These are phyloP conservation scores for Scleromitrula shiraiana DNA, from an alignment of 2,329 filamentous ascomycete genomes.

Conservation along the genomic window DNA sequence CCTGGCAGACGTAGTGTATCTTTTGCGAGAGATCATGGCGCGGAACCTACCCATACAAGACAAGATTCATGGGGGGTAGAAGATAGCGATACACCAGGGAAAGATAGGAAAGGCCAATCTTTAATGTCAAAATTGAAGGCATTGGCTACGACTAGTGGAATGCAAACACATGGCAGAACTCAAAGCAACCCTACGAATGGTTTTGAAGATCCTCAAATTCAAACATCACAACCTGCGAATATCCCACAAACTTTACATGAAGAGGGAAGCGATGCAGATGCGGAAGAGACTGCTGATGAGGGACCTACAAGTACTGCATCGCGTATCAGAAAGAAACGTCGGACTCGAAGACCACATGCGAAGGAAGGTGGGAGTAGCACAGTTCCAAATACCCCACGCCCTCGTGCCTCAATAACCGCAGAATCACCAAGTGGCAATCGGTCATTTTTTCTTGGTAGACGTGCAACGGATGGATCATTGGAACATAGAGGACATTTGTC, in stretches of 20 bases:
- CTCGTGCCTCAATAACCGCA: slow-evolving; percentile 19
- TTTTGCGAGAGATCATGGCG: slow-evolving; percentile 49
- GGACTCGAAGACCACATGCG: slow-evolving; percentile 50
- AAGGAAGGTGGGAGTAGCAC: slow-evolving; percentile 50
- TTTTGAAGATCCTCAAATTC: slow-evolving; percentile 31
- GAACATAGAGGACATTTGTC: slow-evolving; percentile 59
- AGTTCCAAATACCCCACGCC: slow-evolving; percentile 52
- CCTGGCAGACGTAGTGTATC: slow-evolving; percentile 61
- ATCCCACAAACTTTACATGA: slow-evolving; percentile 47
- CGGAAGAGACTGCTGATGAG: slow-evolving; percentile 81
- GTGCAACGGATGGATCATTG: slow-evolving; percentile 52
- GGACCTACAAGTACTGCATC: slow-evolving; percentile 38
- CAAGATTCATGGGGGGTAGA: slow-evolving; percentile 53
- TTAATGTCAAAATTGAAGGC: slow-evolving; percentile 75
- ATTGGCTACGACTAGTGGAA: slow-evolving; percentile 47
- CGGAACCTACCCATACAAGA: slow-evolving; percentile 47
- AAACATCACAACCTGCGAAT: slow-evolving; percentile 39
- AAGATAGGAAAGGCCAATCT: slow-evolving; percentile 53
- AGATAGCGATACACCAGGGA: slow-evolving; percentile 51
- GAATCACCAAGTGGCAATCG: slow-evolving; percentile 24
- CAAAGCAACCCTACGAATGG: slow-evolving; percentile 29
- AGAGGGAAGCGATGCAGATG: slow-evolving; percentile 69
- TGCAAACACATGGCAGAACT: slow-evolving; percentile 38
- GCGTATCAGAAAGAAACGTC: slow-evolving; percentile 56
- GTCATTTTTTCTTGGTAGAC: slow-evolving; percentile 46